phyloP scores from a whole-genome alignment of 2,329 filamentous ascomycete species.

The Orbilia javanica region DNA sequence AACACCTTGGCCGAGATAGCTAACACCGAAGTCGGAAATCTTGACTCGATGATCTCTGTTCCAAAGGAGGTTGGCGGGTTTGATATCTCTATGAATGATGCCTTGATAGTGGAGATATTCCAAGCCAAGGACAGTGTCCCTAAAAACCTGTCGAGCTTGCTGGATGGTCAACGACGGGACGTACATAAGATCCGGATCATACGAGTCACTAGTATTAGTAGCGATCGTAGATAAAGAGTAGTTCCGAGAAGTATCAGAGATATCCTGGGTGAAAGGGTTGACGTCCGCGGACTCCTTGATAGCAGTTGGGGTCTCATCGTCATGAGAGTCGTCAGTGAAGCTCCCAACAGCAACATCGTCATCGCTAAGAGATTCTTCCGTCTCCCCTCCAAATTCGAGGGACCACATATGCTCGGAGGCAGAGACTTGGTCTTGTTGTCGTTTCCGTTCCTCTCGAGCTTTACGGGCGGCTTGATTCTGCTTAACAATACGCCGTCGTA shows the following conservation, averaged over 20 bases:
- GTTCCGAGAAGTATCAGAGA: conserved; percentile 37
- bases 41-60: conserved; percentile 88
- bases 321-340: conserved; percentile 58
- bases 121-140: conserved; percentile 90
- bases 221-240: conserved; percentile 57
- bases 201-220: conserved; percentile 64
- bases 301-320: conserved; percentile 56
- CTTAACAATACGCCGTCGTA: conserved; percentile 62
- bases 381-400: conserved; percentile 62
- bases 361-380: conserved; percentile 55
- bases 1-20: conserved; percentile 91
- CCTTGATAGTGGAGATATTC: conserved; percentile 93
- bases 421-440: conserved; percentile 48
- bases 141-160: conserved; percentile 84
- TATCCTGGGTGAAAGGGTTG: conserved; percentile 52
- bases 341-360: conserved; percentile 52
- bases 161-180: conserved; percentile 92
- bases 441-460: conserved; percentile 61
- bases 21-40: conserved; percentile 98
- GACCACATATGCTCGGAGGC: conserved; percentile 63
- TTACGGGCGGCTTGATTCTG: conserved; percentile 61
- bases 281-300: conserved; percentile 51
- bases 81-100: conserved; percentile 86
- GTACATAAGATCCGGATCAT: conserved; percentile 79
- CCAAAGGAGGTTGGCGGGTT: conserved; percentile 90